These are phyloP conservation scores for Candida yuanshanica DNA, from an alignment of 805 yeast genomes.

Conservation along the genomic window DNA sequence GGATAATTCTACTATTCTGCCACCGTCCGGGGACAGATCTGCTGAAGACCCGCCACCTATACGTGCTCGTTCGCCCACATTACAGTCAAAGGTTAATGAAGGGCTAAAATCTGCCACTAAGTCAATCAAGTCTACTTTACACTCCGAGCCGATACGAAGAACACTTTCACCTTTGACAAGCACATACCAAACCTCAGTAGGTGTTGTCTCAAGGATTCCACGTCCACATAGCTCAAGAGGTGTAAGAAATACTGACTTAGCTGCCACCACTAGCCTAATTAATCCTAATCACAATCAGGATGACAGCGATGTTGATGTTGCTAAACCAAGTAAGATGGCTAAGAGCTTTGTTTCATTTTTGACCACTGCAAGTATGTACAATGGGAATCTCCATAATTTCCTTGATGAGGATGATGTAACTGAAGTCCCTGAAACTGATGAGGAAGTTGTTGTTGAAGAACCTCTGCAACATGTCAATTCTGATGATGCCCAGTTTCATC, in stretches of 20 bases:
- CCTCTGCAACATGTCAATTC: neutral
- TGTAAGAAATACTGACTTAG: neutral
- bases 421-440: neutral
- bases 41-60: neutral
- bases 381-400: conserved; percentile 29
- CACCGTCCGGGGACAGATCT: neutral
- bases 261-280: neutral
- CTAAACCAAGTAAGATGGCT: conserved; percentile 38
- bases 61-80: neutral
- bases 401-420: conserved; percentile 13
- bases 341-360: conserved; percentile 48
- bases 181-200: neutral
- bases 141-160: neutral
- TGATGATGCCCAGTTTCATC: neutral
- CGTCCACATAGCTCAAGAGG: neutral
- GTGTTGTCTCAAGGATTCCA: neutral
- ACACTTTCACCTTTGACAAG: neutral
- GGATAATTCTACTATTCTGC: neutral
- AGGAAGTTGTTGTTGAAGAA: neutral
- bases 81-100: neutral
- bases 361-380: conserved; percentile 51
- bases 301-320: conserved; percentile 25
- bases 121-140: neutral
- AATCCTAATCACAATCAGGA: neutral
- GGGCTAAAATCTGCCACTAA: neutral